phyloP scores from a whole-genome alignment of 306 rosid genomes.

The Casuarina equisetifolia region DNA sequence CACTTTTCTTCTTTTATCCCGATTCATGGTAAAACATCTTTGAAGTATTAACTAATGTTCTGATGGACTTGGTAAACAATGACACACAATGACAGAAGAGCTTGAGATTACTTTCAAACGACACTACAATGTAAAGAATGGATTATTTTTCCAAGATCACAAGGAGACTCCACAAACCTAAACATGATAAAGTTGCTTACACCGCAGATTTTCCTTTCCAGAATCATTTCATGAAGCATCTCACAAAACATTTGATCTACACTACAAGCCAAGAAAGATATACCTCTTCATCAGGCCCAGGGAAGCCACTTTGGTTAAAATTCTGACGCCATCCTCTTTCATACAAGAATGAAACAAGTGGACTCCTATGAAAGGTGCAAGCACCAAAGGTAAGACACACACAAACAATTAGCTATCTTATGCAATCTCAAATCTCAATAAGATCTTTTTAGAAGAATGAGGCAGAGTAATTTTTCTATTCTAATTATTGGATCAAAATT shows the following conservation, averaged over 20 bases:
- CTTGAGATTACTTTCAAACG: neutral
- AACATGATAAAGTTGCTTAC: neutral
- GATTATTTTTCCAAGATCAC: constrained; percentile 1
- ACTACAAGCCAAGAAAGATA: constrained; percentile 11
- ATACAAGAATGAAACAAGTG: constrained; percentile 90
- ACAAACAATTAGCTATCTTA: constrained; percentile 17
- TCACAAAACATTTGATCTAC: neutral
- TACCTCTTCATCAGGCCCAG: constrained; percentile 96
- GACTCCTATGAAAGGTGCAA: constrained; percentile 57
- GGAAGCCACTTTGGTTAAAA: constrained; percentile 82
- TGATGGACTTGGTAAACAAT: neutral
- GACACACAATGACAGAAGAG: neutral
- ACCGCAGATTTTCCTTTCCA: neutral
- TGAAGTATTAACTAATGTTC: too few species aligned
- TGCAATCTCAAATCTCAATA: constrained; percentile 1
- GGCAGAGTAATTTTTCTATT: neutral
- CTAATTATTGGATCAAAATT: neutral
- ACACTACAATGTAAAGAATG: neutral
- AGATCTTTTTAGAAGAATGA: neutral
- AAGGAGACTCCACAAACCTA: neutral
- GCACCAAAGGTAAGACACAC: constrained; percentile 23
- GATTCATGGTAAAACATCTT: too few species aligned
- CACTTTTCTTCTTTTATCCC: too few species aligned
- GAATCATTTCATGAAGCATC: neutral
- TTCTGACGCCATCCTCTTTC: constrained; percentile 99